phyloP scores from a whole-genome alignment of 164 flowering plant genomes.

The Umbellularia californica region DNA sequence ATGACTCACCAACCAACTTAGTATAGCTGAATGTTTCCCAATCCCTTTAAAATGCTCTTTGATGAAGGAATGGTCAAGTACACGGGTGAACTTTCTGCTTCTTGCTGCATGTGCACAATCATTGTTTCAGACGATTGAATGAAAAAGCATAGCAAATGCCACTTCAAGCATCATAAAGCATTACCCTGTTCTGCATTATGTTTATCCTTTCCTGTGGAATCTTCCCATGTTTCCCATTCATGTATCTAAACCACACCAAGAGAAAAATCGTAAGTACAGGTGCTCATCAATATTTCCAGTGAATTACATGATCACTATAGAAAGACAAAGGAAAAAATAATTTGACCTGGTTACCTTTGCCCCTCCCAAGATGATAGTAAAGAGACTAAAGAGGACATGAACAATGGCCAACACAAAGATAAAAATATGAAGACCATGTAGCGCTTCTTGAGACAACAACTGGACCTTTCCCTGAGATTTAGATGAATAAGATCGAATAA shows the following conservation, averaged over 20 bases:
- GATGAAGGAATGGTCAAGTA: slow-evolving; percentile 76
- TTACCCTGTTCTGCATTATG: slow-evolving; percentile 41
- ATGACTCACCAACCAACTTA: slow-evolving; percentile 70
- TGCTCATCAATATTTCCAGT: neutral
- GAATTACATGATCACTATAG: neutral
- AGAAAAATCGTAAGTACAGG: neutral
- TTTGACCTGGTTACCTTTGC: slow-evolving; percentile 36
- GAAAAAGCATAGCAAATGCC: neutral
- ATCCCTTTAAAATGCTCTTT: slow-evolving; percentile 57
- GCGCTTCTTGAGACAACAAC: slow-evolving; percentile 57
- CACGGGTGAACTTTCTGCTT: slow-evolving; percentile 57
- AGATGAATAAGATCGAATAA: neutral
- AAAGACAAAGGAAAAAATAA: neutral
- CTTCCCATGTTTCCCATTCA: slow-evolving; percentile 94
- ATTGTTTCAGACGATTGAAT: neutral
- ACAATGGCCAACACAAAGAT: slow-evolving; percentile 81
- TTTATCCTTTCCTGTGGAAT: slow-evolving; percentile 53
- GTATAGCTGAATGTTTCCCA: slow-evolving; percentile 38
- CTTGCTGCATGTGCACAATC: slow-evolving; percentile 41
- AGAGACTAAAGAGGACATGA: slow-evolving; percentile 66
- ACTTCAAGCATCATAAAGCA: neutral
- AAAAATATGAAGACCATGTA: slow-evolving; percentile 86
- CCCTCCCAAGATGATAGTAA: slow-evolving; percentile 75
- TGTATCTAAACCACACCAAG: slow-evolving; percentile 48
- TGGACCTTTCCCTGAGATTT: slow-evolving; percentile 62